Conservation (phyloP, 106 monocot species). For the Apostasia ramifera region DNA sequence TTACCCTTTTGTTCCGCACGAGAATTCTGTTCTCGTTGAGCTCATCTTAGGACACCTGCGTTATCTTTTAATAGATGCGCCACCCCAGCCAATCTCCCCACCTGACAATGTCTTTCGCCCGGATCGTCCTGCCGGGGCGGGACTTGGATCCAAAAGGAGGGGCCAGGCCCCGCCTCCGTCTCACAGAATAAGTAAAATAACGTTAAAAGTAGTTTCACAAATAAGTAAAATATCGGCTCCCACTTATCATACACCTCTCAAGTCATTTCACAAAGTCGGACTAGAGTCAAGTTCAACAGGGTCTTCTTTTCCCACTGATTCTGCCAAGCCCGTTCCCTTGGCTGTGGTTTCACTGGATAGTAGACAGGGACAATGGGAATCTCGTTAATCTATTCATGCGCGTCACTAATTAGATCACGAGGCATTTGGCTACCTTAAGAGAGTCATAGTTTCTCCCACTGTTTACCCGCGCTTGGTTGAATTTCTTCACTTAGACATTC, state of each 20-base stretch:
- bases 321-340: too few relatives aligned
- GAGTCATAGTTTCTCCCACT: conserved; percentile 62
- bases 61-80: conserved; percentile 92
- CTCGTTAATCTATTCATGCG: conserved; percentile 78
- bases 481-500: conserved; percentile 60
- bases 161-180: too few relatives aligned
- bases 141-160: too few relatives aligned
- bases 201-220: too few relatives aligned
- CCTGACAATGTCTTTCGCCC: conserved; percentile 67
- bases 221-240: too few relatives aligned
- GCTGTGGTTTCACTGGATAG: conserved; percentile 74
- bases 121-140: neutral
- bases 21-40: conserved; percentile 97
- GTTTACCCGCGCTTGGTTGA: conserved; percentile 53
- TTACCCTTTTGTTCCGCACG: conserved; percentile 93
- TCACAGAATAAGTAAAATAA: too few relatives aligned
- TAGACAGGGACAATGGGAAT: conserved; percentile 72
- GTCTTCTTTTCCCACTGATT: too few relatives aligned
- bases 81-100: conserved; percentile 68
- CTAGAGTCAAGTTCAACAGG: too few relatives aligned
- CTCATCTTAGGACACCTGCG: conserved; percentile 93
- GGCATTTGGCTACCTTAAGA: conserved; percentile 82
- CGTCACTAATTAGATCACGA: conserved; percentile 49
- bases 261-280: too few relatives aligned
- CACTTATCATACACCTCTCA: too few relatives aligned